Percentiles rank a stretch among this genome's conserved stretches.
These are phyloP conservation scores for Kodamaea neixiangensis DNA, from an alignment of 805 yeast species.

Conservation along the genomic window DNA sequence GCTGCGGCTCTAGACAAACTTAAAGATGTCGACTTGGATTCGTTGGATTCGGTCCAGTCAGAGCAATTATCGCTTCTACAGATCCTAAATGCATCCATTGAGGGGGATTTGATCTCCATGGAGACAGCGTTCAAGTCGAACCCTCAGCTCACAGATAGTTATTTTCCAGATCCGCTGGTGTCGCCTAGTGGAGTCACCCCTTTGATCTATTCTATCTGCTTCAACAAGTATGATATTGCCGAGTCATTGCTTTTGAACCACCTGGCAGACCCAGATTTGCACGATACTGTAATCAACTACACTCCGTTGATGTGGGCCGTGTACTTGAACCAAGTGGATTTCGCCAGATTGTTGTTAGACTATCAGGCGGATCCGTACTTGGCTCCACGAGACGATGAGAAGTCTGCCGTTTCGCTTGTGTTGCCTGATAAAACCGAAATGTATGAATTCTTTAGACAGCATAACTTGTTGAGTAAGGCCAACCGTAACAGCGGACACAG, in stretches of 20 bases:
- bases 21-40: background rate
- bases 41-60: background rate
- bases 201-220: constrained; percentile 55
- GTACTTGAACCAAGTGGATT: constrained; percentile 54
- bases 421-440: constrained; percentile 54
- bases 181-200: constrained; percentile 30
- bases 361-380: constrained; percentile 64
- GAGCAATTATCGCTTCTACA: constrained; percentile 18
- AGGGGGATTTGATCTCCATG: constrained; percentile 39
- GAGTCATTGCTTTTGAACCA: constrained; percentile 47
- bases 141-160: constrained; percentile 22
- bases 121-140: constrained; percentile 26
- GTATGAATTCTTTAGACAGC: constrained; percentile 58
- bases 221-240: constrained; percentile 48
- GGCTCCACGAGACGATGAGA: constrained; percentile 32
- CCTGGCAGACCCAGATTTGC: constrained; percentile 49
- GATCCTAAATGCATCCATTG: constrained; percentile 34
- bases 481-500: constrained; percentile 11
- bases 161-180: constrained; percentile 25
- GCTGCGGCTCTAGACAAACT: background rate
- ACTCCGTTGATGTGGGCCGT: constrained; percentile 90
- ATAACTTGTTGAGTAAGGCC: constrained; percentile 32
- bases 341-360: constrained; percentile 58
- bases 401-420: constrained; percentile 59
- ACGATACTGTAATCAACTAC: constrained; percentile 51